Evolutionary conservation across 2,329 filamentous ascomycete genomes (phyloP).

Genomic region (Nemania abortiva): DNA sequence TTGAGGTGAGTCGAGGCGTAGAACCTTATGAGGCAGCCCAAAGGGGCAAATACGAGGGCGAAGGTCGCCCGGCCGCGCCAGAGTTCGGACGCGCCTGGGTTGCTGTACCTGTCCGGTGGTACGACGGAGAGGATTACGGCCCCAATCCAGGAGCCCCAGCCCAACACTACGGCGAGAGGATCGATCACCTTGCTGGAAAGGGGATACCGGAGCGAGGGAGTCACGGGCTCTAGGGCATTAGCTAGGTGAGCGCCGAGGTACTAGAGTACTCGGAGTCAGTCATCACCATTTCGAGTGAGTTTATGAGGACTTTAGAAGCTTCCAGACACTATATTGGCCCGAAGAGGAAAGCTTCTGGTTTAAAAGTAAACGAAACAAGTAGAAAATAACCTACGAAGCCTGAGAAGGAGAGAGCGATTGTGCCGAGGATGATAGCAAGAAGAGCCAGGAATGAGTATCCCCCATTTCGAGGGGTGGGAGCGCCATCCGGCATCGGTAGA

Average conservation of each 20-base stretch:
- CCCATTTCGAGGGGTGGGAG: slow-evolving; percentile 66
- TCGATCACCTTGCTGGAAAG: slow-evolving; percentile 73
- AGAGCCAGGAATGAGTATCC: slow-evolving; percentile 89
- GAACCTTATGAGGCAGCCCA: slow-evolving; percentile 82
- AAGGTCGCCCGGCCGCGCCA: slow-evolving; percentile 85
- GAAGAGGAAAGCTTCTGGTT: too few relatives aligned
- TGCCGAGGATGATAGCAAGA: slow-evolving; percentile 78
- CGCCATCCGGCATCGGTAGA: slow-evolving; percentile 64
- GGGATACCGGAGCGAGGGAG: slow-evolving; percentile 70
- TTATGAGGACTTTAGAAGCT: too few relatives aligned
- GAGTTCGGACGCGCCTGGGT: slow-evolving; percentile 58
- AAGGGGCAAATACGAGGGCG: slow-evolving; percentile 82
- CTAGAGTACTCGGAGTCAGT: too few relatives aligned
- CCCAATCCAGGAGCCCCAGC: slow-evolving; percentile 81
- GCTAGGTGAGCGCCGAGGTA: slow-evolving; percentile 82
- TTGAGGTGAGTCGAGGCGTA: slow-evolving; percentile 81
- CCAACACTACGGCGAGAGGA: slow-evolving; percentile 71
- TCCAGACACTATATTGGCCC: too few relatives aligned
- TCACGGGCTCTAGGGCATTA: slow-evolving; percentile 66
- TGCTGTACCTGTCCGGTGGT: slow-evolving; percentile 68
- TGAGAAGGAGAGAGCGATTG: slow-evolving; percentile 75
- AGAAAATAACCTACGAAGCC: too few relatives aligned
- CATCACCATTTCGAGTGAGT: too few relatives aligned
- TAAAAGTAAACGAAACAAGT: too few relatives aligned
- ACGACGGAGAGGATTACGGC: slow-evolving; percentile 78